Evolutionary conservation across 2,329 filamentous ascomycete species (phyloP).

Genomic region (Cladosporium sp.): DNA sequence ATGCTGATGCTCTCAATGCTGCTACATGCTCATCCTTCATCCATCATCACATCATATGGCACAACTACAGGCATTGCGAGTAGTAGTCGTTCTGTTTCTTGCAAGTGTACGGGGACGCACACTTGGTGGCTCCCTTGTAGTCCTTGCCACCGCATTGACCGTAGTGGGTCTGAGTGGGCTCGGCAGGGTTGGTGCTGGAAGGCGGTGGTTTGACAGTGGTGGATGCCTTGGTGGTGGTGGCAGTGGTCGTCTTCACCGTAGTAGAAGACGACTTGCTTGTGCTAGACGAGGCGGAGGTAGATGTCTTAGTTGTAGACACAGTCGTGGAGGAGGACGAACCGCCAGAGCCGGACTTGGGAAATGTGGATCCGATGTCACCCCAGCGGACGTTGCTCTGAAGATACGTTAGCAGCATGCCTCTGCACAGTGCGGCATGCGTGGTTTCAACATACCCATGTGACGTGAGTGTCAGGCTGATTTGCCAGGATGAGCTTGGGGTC

Average conservation of each 20-base stretch:
- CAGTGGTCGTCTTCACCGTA: not conserved
- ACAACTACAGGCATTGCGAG: conserved; percentile 32
- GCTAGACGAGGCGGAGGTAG: not conserved
- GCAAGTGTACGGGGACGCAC: conserved; percentile 33
- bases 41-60: not conserved
- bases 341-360: not conserved
- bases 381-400: conserved; percentile 51
- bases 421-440: not conserved
- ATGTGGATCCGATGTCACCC: conserved; percentile 55
- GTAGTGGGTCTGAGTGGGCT: conserved; percentile 13
- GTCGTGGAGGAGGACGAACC: not conserved
- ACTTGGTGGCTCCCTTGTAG: conserved; percentile 34
- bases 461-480: conserved; percentile 21
- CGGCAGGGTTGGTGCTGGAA: not conserved
- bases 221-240: not conserved
- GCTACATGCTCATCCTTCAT: not conserved
- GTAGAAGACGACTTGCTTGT: not conserved
- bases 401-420: not conserved
- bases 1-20: not conserved
- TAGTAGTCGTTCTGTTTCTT: conserved; percentile 32
- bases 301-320: not conserved
- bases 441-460: conserved; percentile 28
- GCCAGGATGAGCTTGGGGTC: conserved; percentile 40
- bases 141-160: conserved; percentile 34
- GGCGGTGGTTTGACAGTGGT: not conserved